These are phyloP conservation scores for Leccinum disarticulatum DNA, from an alignment of 768 basidiomycete species.

Conservation along the genomic window DNA sequence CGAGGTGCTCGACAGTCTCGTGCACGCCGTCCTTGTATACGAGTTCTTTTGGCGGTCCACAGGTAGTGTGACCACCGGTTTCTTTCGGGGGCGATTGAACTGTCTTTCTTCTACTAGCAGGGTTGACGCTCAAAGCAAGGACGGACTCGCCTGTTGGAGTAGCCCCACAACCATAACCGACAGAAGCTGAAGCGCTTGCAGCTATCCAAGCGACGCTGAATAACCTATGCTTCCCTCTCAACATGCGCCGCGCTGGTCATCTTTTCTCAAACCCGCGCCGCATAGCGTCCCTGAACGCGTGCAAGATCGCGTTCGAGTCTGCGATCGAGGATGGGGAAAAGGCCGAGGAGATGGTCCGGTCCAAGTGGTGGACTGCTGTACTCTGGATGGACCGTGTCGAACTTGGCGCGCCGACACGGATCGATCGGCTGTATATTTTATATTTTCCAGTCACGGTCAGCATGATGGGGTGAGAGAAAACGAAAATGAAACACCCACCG, in stretches of 20 bases:
- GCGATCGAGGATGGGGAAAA: slow-evolving; percentile 57
- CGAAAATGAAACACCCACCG: slow-evolving; percentile 10
- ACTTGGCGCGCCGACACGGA: slow-evolving; percentile 16
- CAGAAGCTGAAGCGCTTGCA: too few relatives aligned
- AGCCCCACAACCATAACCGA: too few relatives aligned
- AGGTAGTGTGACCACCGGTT: slow-evolving; percentile 44
- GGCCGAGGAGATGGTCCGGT: slow-evolving; percentile 52
- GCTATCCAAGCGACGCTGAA: too few relatives aligned
- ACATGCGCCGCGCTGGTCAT: slow-evolving; percentile 65
- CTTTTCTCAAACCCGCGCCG: slow-evolving; percentile 34
- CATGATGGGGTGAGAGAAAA: not conserved
- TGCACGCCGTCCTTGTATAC: slow-evolving; percentile 60
- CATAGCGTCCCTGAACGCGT: slow-evolving; percentile 46
- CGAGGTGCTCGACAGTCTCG: slow-evolving; percentile 71
- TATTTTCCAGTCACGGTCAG: not conserved
- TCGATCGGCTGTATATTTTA: slow-evolving; percentile 21
- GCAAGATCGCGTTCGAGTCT: slow-evolving; percentile 71
- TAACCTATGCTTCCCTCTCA: too few relatives aligned
- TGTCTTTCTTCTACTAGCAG: too few relatives aligned
- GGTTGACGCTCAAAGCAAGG: too few relatives aligned
- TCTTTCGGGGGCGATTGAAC: too few relatives aligned
- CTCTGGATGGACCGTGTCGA: slow-evolving; percentile 24
- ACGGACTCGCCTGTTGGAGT: too few relatives aligned
- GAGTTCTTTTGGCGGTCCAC: slow-evolving; percentile 88
- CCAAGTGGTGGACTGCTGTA: slow-evolving; percentile 65